Evolutionary conservation across 2,329 filamentous ascomycete genomes (phyloP), one percentile per base, ranked within the genome.

Genomic region (Simplicillium aogashimaense): DNA sequence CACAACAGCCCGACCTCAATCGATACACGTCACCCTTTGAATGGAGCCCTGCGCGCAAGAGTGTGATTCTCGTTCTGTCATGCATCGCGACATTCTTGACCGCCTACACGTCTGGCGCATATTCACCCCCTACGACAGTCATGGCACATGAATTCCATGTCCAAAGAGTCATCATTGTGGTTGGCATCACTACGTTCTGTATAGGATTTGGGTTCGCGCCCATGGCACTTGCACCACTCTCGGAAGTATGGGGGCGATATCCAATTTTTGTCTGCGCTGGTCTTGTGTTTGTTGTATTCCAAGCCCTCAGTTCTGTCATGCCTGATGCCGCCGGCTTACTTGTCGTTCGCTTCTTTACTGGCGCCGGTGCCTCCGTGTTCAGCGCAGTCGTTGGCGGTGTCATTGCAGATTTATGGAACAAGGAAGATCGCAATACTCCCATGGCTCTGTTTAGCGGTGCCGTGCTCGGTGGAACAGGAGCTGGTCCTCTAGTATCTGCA

Each of bases 351-450:
- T 84, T 95, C 55, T 70, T 92, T 36, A 74, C 79, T 9, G 89
- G 89, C 2, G 76, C 79, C n/a, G 85, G 84, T 7, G 81, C 77
- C 6, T 87, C 81, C 37, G 79, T 72, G 0, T 94, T 94, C 55
- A 87, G 83, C 35, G 92, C 86, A 16, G 89, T 95, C 72, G 83
- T 94, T 0, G 89, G 89, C n/a, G 89, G 89, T 3, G 84, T 95
- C 4, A 82, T 95, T 32, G 83, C 83, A 38, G 89, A 95, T 53
- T 75, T 95, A 43, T 95, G 88, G 64, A 76, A 81, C 36, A 78
- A 85, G 9, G 66, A 84, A 43, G 80, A 85, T 35, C 72, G 90
- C 29, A 95, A 95, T 51, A 87, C 83, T 0, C 85, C 89, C 0
- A 95, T 95, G 90, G 82, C 86, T 0, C 56, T 94, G 0, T 95